Evolutionary conservation across 176 grass and related monocot species (phyloP), one percentile per base, ranked within the genome.

Genomic region (Aegilops sharonensis): DNA sequence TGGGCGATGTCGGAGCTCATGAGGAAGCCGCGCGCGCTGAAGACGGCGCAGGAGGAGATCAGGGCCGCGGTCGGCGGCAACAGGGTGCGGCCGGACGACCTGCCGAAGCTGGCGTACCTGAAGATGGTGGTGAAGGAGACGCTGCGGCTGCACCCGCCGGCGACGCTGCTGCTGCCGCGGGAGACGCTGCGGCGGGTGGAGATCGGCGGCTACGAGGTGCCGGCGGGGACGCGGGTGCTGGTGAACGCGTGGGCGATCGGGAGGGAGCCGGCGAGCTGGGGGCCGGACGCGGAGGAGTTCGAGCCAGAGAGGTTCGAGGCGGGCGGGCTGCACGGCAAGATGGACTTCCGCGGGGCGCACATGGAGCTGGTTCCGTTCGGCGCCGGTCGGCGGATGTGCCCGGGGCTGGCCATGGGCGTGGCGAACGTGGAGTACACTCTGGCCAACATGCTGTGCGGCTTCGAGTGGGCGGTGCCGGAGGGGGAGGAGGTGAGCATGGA

Each of bases 1-100:
- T 88, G 86, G 86, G 79, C 79, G 1, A 88, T 88, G 79, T 48
- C 78, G 6, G 78, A 83, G 24, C 70, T 88, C 5, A n/a, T 77
- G 5, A 10, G 68, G 47, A 77, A 88, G 9, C 56, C 78, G 4
- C 64, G 1, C 6, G 37, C 29, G 11, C 66, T 88, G 86, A 39
- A 61, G 20, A 88, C 78, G 52, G 36, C 4, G 25, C 54, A 88
- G 62, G 72, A 40, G 3, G 86, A 88, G 64, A 35, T 88, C 50
- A 17, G 79, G 24, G 31, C 47, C 6, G 0, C 36, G 9, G 75
- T 68, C 5, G 57, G 21, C 11, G 30, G 3, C 10, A 8, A 39
- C 37, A 39, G 5, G 18, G 80, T 84, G 34, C 59, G 52, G 9
- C 68, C 76, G 11, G 32, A 39, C 1, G 72, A 83, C 76, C 5